Conservation (phyloP, 805 yeast species). For the Barnettozyma salicaria region DNA sequence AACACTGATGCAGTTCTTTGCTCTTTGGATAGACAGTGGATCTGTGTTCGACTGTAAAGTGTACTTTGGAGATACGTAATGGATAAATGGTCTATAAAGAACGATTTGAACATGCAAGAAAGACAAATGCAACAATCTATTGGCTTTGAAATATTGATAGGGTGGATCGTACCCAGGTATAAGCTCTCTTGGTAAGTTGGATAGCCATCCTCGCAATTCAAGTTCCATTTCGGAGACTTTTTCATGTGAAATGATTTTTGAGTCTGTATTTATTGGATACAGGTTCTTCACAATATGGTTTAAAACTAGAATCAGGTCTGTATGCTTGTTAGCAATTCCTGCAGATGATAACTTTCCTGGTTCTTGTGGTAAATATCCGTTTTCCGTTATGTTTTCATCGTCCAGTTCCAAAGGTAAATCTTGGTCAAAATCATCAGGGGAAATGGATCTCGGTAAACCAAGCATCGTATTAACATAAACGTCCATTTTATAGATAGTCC, state of each 20-base stretch:
- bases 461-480: conserved; percentile 81
- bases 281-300: conserved; percentile 61
- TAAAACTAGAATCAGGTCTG: conserved; percentile 63
- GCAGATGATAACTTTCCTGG: conserved; percentile 58
- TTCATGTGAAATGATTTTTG: conserved; percentile 24
- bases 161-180: conserved; percentile 69
- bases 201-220: conserved; percentile 67
- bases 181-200: conserved; percentile 61
- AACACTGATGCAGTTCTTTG: conserved; percentile 77
- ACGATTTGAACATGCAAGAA: conserved; percentile 74
- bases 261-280: conserved; percentile 54
- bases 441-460: conserved; percentile 75
- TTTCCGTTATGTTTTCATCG: conserved; percentile 75
- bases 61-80: conserved; percentile 61
- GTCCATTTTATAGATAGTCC: conserved; percentile 89
- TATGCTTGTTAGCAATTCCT: conserved; percentile 82
- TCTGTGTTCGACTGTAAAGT: conserved; percentile 35
- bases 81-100: conserved; percentile 83
- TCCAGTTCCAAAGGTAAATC: conserved; percentile 79
- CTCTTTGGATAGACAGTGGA: conserved; percentile 62
- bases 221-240: conserved; percentile 58
- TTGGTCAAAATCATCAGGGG: conserved; percentile 80
- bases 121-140: conserved; percentile 64
- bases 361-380: conserved; percentile 44
- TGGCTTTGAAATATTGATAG: conserved; percentile 58